A percentile compares a stretch with the other conserved stretches of the same genome.
Conservation (phyloP, 1,284 basidiomycete genomes). For the Cutaneotrichosporon sp. region DNA sequence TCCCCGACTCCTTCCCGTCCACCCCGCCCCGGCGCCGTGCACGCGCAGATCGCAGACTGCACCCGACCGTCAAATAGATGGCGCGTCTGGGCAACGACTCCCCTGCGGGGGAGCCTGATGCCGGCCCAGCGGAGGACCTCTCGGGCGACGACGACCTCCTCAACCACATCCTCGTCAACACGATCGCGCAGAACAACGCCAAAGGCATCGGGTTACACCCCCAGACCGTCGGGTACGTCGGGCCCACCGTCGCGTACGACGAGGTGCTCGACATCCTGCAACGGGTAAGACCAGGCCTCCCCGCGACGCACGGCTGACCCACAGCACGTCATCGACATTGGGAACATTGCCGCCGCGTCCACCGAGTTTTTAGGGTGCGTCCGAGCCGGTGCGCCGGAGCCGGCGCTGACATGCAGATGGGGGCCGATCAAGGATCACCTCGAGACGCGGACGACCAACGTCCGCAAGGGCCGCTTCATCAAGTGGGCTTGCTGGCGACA, state of each 20-base stretch:
- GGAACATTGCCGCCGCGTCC: constrained; percentile 34
- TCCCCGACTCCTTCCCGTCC: not conserved
- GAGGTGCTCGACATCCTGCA: constrained; percentile 41
- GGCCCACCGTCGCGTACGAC: constrained; percentile 39
- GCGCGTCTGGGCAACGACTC: constrained; percentile 7
- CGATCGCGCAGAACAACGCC: constrained; percentile 38
- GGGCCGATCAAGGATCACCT: constrained; percentile 42
- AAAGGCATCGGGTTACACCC: constrained; percentile 50
- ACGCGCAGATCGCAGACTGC: not conserved
- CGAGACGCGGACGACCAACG: constrained; percentile 32
- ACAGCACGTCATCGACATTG: constrained; percentile 27
- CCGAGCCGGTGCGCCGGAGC: not conserved
- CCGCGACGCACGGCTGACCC: not conserved
- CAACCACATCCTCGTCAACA: constrained; percentile 51
- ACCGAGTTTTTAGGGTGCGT: constrained; percentile 37
- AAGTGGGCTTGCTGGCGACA: not conserved
- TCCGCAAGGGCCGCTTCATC: constrained; percentile 24
- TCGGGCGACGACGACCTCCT: constrained; percentile 52
- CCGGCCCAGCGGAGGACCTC: constrained; percentile 47
- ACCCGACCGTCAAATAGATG: not conserved
- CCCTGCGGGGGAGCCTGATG: constrained; percentile 13
- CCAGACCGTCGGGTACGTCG: constrained; percentile 49
- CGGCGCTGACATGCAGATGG: constrained; percentile 12
- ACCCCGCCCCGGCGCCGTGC: not conserved
- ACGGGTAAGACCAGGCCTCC: constrained; percentile 31